Conservation (phyloP, 306 rosid genomes). For the Vigna angularis region DNA sequence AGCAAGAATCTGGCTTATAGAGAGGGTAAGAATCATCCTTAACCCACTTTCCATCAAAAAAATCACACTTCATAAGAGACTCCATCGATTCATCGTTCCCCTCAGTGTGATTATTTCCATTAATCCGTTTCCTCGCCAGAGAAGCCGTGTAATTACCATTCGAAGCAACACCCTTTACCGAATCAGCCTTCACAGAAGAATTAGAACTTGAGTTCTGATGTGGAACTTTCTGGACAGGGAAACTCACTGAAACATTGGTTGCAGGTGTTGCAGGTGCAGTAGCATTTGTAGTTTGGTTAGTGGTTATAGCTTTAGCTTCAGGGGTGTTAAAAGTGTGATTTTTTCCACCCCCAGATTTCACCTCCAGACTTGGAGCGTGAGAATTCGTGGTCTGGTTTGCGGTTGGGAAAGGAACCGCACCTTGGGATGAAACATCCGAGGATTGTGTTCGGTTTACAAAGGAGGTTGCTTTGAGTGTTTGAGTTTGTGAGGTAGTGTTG, state of each 20-base stretch:
- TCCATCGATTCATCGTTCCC: conserved; percentile 50
- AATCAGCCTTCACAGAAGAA: conserved; percentile 12
- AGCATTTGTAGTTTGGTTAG: conserved; percentile 19
- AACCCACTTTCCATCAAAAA: conserved; percentile 85
- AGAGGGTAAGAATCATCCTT: conserved; percentile 78
- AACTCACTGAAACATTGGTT: conserved; percentile 9
- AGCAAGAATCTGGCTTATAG: conserved; percentile 81
- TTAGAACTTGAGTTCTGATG: not conserved
- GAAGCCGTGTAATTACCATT: conserved; percentile 56
- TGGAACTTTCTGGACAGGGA: not conserved
- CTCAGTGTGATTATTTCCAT: conserved; percentile 37
- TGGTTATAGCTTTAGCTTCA: not conserved
- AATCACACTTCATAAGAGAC: conserved; percentile 79
- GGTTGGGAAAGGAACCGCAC: conserved; percentile 16
- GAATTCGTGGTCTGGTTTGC: conserved; percentile 37
- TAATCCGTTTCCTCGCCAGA: conserved; percentile 49
- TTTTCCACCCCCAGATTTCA: conserved; percentile 17
- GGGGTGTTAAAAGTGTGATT: conserved; percentile 39
- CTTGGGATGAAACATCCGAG: conserved; percentile 19
- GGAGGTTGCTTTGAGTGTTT: conserved; percentile 32
- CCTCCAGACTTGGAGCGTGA: conserved; percentile 18
- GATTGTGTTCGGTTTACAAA: conserved; percentile 44
- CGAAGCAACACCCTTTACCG: conserved; percentile 35
- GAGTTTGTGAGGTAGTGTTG: not conserved
- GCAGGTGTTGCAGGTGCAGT: conserved; percentile 1